Evolutionary conservation across 768 basidiomycete genomes (phyloP).

Genomic region (Lactarius indigo): DNA sequence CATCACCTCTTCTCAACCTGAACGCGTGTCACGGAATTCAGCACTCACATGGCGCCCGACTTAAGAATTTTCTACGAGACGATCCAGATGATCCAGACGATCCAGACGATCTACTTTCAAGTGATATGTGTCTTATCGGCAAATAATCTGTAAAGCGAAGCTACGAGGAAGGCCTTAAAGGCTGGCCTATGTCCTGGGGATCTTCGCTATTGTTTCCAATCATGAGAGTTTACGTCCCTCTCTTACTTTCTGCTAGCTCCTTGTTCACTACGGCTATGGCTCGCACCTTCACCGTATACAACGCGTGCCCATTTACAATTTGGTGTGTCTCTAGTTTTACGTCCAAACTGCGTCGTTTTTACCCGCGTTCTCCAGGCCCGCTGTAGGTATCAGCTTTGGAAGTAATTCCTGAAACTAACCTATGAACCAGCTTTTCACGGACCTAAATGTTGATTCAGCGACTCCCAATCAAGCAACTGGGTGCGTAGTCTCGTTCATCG

Average conservation of each 20-base stretch:
- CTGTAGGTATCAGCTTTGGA: constrained; percentile 26
- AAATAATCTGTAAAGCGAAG: not conserved
- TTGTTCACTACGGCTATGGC: constrained; percentile 7
- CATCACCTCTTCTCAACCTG: too few relatives aligned
- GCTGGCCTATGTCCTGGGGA: not conserved
- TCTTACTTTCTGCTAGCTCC: not conserved
- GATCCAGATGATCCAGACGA: too few relatives aligned
- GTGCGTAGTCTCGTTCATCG: not conserved
- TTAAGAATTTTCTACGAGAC: too few relatives aligned
- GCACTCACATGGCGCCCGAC: too few relatives aligned
- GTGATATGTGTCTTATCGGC: not conserved
- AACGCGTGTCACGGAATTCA: too few relatives aligned
- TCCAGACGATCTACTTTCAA: too few relatives aligned
- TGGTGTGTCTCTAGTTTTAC: constrained; percentile 31
- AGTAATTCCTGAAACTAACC: not conserved
- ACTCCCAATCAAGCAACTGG: constrained; percentile 34
- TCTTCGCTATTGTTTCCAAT: not conserved
- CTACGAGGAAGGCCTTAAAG: not conserved
- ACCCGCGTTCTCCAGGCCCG: constrained; percentile 28
- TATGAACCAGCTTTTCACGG: constrained; percentile 32
- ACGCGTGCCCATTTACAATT: constrained; percentile 41
- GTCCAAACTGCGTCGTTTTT: not conserved
- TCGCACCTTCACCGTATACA: constrained; percentile 39
- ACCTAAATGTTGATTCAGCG: constrained; percentile 32
- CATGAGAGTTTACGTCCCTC: not conserved